Evolutionary conservation across 208 protist species (phyloP), one percentile per base, ranked within the genome.

Genomic region (Herpetomonas samuelpessoai): DNA sequence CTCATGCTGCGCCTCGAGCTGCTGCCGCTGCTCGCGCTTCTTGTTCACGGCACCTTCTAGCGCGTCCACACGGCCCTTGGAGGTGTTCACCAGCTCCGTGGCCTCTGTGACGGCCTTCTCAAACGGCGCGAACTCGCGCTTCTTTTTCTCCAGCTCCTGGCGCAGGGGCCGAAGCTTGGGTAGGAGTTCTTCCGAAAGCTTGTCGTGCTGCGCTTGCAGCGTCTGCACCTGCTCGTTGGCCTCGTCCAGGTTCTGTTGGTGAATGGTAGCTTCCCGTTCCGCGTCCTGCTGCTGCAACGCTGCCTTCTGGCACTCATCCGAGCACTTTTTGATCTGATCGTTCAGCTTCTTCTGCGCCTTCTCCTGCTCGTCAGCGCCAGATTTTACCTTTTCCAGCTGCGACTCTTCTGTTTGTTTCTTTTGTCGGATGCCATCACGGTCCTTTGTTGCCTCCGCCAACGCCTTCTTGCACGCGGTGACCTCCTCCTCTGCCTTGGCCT

Each of bases 121-220:
- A 54, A 79, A 97, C 19, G 96, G 97, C 14, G 93, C 84, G 27
- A 98, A 62, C 21, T 82, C 78, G 30, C 91, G 74, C 63, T 96
- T 94, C 68, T 92, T 93, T 41, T 79, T 79, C 59, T 98, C 98
- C 38, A 99, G 80, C 62, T 95, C 64, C 46, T 86, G 73, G 28
- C 97, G 93, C 18, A 99, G 75, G 1, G 85, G 78, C 0, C 77
- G 71, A 53, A 91, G 78, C 52, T 76, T 71, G 10, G 71, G 79
- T 26, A 96, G 81, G 30, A 98, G 80, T 12, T 69, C 63, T 30
- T 96, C 80, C 19, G 78, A 88, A 45, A 92, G 79, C 16, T 67
- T 59, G 6, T 91, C 79, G 54, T 96, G 79, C 63, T 90, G 50
- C 21, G 50, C 58, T 24, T 87, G 82, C 16, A 94, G 57, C 47